These are phyloP conservation scores for Picea sitchensis DNA, from an alignment of 75 land plant genomes.

Conservation along the genomic window DNA sequence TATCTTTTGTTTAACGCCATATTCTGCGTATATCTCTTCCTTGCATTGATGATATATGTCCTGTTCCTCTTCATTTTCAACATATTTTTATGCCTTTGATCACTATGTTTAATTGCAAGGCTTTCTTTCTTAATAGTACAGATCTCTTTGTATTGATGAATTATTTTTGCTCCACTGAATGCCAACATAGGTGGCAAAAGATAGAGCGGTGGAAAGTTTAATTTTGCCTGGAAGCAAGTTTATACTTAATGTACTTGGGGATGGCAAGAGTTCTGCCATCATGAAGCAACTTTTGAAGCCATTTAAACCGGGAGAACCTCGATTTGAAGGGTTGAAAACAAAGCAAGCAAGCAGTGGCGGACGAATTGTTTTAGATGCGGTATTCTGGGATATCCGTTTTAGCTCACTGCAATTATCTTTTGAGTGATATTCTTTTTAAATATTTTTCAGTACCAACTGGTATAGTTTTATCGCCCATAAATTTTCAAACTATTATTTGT, in stretches of 20 bases:
- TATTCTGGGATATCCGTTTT: constrained; percentile 4
- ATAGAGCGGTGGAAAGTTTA: constrained; percentile 46
- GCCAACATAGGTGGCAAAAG: constrained; percentile 43
- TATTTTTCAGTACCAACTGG: neutral
- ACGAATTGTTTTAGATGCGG: constrained; percentile 33
- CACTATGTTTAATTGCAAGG: neutral
- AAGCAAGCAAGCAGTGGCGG: constrained; percentile 35
- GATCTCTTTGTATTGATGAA: neutral
- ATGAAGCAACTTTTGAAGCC: constrained; percentile 40
- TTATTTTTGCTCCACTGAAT: neutral
- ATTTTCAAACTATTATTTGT: neutral
- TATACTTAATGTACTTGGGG: constrained; percentile 45
- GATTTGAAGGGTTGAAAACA: constrained; percentile 24
- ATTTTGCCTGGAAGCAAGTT: constrained; percentile 38
- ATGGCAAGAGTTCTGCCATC: constrained; percentile 28
- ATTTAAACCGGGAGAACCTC: constrained; percentile 45
- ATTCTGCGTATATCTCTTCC: neutral
- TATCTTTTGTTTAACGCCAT: neutral
- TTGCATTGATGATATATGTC: neutral
- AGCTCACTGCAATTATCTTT: neutral
- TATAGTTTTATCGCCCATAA: neutral
- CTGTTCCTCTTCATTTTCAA: neutral
- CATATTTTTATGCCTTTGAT: neutral
- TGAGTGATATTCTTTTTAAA: neutral
- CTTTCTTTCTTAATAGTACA: neutral